A percentile compares a stretch with the other conserved stretches of the same genome.
phyloP scores from a whole-genome alignment of 495 filamentous ascomycete species.

The Recurvomyces mirabilis region DNA sequence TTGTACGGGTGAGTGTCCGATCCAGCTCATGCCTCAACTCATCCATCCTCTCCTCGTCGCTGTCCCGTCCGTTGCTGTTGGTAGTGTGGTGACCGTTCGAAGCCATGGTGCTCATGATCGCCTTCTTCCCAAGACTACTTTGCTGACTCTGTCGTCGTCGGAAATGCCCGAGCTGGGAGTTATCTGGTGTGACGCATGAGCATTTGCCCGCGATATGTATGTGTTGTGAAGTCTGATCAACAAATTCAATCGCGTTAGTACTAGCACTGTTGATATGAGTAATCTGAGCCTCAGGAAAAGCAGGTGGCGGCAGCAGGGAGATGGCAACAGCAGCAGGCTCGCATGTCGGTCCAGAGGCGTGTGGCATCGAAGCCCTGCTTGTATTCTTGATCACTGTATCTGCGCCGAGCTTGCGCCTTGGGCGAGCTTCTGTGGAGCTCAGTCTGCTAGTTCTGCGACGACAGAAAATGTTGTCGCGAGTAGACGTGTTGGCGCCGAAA shows the following conservation, averaged over 20 bases:
- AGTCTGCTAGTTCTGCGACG: background rate
- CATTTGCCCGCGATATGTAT: constrained; percentile 13
- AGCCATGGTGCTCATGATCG: background rate
- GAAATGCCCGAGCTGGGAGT: constrained; percentile 2
- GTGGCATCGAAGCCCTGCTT: background rate
- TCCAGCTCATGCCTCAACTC: constrained; percentile 15
- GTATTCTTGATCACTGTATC: background rate
- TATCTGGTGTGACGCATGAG: constrained; percentile 10
- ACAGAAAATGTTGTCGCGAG: background rate
- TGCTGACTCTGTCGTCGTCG: constrained; percentile 13
- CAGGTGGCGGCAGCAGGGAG: constrained; percentile 1
- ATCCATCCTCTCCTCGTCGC: constrained; percentile 10
- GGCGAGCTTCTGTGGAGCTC: background rate
- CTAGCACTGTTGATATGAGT: background rate
- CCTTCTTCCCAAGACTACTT: constrained; percentile 4
- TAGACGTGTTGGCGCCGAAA: background rate
- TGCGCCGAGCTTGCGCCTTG: background rate
- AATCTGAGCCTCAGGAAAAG: background rate
- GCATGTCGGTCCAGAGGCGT: background rate
- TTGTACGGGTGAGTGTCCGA: constrained; percentile 2
- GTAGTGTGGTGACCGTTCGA: background rate
- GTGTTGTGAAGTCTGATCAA: background rate
- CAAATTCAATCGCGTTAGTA: background rate
- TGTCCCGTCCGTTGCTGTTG: background rate
- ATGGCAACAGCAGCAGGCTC: background rate